phyloP scores from a whole-genome alignment of 2,329 filamentous ascomycete species.

The Aspergillus brasiliensis region DNA sequence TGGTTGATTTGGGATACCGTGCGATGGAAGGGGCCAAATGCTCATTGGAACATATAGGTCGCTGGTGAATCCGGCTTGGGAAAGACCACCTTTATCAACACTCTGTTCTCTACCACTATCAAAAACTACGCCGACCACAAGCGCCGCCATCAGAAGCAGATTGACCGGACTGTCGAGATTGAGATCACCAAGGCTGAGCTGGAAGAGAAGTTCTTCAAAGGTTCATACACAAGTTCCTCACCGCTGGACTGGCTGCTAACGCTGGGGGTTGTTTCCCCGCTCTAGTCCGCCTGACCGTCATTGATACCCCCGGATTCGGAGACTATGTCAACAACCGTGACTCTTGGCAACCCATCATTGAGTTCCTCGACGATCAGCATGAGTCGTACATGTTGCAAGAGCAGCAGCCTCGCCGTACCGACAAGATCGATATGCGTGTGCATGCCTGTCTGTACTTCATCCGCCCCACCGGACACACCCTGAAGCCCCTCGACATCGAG shows the following conservation, averaged over 20 bases:
- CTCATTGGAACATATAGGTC: conserved; percentile 62
- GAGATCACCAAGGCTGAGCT: conserved; percentile 99
- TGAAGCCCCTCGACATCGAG: conserved; percentile 98
- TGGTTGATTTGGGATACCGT: conserved; percentile 32
- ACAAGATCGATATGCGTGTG: conserved; percentile 99
- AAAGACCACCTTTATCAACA: conserved; percentile 99
- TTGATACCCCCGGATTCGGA: conserved; percentile 97
- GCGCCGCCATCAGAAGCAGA: conserved; percentile 97
- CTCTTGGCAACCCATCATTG: conserved; percentile 99
- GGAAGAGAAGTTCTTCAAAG: conserved; percentile 99
- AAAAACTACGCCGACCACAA: conserved; percentile 99
- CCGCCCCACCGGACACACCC: conserved; percentile 93
- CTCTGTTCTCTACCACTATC: conserved; percentile 99
- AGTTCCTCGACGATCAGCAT: conserved; percentile 99
- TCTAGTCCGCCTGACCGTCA: conserved; percentile 93
- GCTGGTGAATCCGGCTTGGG: conserved; percentile 97
- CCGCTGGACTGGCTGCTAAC: conserved; percentile 18
- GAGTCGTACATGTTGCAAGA: conserved; percentile 99
- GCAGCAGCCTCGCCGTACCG: conserved; percentile 94
- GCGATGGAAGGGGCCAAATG: conserved; percentile 5
- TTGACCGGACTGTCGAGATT: conserved; percentile 99
- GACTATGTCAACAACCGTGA: conserved; percentile 99
- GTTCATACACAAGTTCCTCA: conserved; percentile 51
- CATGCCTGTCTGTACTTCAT: conserved; percentile 99
- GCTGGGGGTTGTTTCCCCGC: conserved; percentile 8